Evolutionary conservation across 768 basidiomycete genomes (phyloP).

Genomic region (Suillus clintonianus): DNA sequence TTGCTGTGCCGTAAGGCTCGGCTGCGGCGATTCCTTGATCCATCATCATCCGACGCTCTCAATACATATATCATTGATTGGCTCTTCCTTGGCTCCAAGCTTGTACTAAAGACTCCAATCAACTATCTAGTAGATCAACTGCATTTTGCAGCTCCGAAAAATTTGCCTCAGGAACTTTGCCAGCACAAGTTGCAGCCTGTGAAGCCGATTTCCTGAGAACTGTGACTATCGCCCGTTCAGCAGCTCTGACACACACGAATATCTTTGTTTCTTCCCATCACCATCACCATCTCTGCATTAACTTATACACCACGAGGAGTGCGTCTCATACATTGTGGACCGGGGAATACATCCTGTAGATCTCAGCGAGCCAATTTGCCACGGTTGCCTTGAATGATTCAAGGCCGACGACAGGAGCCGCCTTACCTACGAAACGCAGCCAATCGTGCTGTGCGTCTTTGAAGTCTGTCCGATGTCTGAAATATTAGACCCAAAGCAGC

Average conservation of each 20-base stretch:
- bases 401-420: not conserved
- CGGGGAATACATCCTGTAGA: not conserved
- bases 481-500: not conserved
- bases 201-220: slow-evolving; percentile 1
- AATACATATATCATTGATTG: not conserved
- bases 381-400: not conserved
- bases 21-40: not conserved
- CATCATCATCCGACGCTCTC: not conserved
- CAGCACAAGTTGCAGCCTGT: not conserved
- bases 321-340: not conserved
- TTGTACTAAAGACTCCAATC: not conserved
- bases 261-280: not conserved
- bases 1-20: not conserved
- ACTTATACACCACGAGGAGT: not conserved
- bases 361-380: not conserved
- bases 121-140: not conserved
- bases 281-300: not conserved
- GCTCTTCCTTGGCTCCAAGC: not conserved
- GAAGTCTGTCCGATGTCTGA: slow-evolving; percentile 5
- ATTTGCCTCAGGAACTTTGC: not conserved
- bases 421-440: not conserved
- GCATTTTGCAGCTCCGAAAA: not conserved
- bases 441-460: slow-evolving; percentile 1
- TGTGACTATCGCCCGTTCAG: not conserved
- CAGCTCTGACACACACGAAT: slow-evolving; percentile 1